phyloP scores from a whole-genome alignment of 2,329 filamentous ascomycete species.

The Dactylellina sp. region DNA sequence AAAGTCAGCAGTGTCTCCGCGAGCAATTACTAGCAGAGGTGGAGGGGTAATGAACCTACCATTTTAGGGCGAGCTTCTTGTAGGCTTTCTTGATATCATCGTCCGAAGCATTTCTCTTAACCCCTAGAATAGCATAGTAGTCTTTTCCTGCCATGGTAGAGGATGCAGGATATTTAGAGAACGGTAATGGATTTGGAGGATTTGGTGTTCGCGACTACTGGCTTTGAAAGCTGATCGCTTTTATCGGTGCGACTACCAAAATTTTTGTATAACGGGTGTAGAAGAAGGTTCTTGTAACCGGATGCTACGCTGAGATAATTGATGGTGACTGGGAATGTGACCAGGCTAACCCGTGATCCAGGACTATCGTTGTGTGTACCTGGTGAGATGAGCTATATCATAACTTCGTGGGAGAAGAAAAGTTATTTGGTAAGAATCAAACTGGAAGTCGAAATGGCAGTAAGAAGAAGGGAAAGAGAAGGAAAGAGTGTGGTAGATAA shows the following conservation, averaged over 20 bases:
- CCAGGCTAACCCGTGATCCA: too few species aligned
- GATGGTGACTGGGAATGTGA: too few species aligned
- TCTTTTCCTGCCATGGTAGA: conserved; percentile 85
- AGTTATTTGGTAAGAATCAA: not conserved
- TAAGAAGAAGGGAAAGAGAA: not conserved
- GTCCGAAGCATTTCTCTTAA: conserved; percentile 88
- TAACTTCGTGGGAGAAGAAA: conserved; percentile 36
- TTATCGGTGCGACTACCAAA: too few species aligned
- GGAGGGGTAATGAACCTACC: conserved; percentile 17
- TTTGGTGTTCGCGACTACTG: not conserved
- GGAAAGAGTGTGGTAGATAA: conserved; percentile 35
- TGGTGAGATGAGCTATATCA: conserved; percentile 6
- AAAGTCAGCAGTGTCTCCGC: conserved; percentile 68
- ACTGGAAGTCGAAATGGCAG: conserved; percentile 1
- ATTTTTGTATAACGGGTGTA: too few species aligned
- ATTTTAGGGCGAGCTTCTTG: conserved; percentile 84
- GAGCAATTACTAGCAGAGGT: conserved; percentile 69
- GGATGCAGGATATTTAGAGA: not conserved
- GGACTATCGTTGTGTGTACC: too few species aligned
- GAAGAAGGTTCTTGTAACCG: too few species aligned
- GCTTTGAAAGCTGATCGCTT: too few species aligned
- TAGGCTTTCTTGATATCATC: conserved; percentile 96
- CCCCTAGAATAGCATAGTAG: conserved; percentile 95
- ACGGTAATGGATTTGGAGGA: not conserved
- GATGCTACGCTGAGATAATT: too few species aligned